Evolutionary conservation across 176 grass and related monocot species (phyloP).

Genomic region (Miscanthus lutarioriparius): DNA sequence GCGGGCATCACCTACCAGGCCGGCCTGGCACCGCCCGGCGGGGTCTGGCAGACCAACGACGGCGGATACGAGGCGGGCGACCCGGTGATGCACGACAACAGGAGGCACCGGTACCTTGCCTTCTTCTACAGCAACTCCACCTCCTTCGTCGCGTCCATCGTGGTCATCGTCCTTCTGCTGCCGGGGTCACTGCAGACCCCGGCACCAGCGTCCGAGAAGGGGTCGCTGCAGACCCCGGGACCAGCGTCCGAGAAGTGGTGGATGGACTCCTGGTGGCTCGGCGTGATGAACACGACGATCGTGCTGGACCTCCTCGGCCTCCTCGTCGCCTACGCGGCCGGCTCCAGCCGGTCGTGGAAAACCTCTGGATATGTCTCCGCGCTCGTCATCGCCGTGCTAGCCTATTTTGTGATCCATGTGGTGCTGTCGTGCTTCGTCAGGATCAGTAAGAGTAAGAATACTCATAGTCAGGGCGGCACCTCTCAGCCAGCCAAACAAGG

Average conservation of each 20-base stretch:
- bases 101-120: background rate
- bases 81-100: background rate
- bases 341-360: background rate
- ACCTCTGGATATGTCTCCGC: background rate
- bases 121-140: background rate
- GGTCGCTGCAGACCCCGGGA: too few relatives aligned
- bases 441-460: background rate
- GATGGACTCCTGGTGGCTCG: background rate
- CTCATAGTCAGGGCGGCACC: background rate
- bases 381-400: background rate
- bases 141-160: background rate
- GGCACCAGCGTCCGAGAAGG: background rate
- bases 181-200: background rate
- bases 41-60: background rate
- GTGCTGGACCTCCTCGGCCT: constrained; percentile 7
- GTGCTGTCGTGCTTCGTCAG: background rate
- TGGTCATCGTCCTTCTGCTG: background rate
- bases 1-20: background rate
- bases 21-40: background rate
- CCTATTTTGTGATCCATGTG: background rate
- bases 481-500: background rate
- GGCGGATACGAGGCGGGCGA: background rate
- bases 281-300: background rate
- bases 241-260: background rate
- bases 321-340: background rate